These are phyloP conservation scores for Gracilaria domingensis DNA, from an alignment of 23 red algal species.

Conservation along the genomic window DNA sequence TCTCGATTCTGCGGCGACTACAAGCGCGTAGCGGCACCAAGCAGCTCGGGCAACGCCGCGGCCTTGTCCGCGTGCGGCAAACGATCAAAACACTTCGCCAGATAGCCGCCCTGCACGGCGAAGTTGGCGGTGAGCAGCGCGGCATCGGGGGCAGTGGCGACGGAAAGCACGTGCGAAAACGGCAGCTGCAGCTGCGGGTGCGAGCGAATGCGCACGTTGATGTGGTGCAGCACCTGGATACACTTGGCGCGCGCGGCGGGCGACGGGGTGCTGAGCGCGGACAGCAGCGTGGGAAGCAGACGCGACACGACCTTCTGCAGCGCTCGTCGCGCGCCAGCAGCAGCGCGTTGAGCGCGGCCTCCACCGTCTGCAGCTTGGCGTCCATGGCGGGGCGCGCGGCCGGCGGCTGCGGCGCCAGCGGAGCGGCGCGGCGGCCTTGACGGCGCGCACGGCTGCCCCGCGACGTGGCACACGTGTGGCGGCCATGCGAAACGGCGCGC, in stretches of 20 bases:
- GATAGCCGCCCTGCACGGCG: conserved; percentile 68
- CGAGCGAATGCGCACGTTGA: conserved; percentile 71
- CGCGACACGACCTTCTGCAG: conserved; percentile 57
- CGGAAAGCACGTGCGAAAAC: conserved; percentile 8
- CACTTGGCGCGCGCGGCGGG: conserved; percentile 52
- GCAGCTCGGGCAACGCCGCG: not conserved
- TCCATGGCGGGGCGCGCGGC: conserved; percentile 45
- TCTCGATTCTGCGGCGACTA: not conserved
- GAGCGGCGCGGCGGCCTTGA: too few species aligned
- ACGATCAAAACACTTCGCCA: conserved; percentile 44
- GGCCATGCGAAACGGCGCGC: too few species aligned
- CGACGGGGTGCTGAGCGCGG: conserved; percentile 59
- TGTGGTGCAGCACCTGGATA: conserved; percentile 70
- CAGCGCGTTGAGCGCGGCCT: conserved; percentile 70
- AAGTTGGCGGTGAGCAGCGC: conserved; percentile 60
- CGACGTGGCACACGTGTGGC: too few species aligned
- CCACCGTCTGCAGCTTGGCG: conserved; percentile 56
- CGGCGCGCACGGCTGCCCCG: too few species aligned
- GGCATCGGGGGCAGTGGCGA: conserved; percentile 42
- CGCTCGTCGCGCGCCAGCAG: conserved; percentile 66
- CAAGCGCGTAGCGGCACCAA: conserved; percentile 22
- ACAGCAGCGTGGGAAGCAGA: conserved; percentile 68
- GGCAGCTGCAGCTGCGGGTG: conserved; percentile 45
- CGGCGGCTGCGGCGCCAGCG: too few species aligned
- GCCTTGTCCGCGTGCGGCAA: not conserved